phyloP scores from a whole-genome alignment of 2,329 filamentous ascomycete species.

The Lizonia empirigonia region DNA sequence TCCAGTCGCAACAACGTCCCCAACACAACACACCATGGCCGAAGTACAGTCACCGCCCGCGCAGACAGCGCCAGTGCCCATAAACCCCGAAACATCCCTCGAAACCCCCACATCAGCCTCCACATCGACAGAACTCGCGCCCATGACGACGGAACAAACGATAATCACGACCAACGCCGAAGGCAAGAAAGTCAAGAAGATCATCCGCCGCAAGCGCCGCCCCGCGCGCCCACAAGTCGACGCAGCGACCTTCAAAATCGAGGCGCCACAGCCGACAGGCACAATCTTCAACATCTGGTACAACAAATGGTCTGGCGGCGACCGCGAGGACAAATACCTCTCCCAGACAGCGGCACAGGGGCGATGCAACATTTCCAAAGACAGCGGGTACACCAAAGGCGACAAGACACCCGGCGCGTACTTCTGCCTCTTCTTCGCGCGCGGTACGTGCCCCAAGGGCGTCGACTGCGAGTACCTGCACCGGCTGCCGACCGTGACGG shows the following conservation, averaged over 20 bases:
- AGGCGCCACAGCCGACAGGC: conserved; percentile 88
- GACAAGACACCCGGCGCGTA: conserved; percentile 67
- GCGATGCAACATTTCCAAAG: conserved; percentile 83
- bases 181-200: conserved; percentile 80
- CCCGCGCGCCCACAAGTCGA: conserved; percentile 93
- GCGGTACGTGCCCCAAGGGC: conserved; percentile 82
- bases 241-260: conserved; percentile 77
- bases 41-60: conserved; percentile 38
- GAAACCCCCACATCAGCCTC: conserved; percentile 32
- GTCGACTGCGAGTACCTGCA: conserved; percentile 95
- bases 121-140: conserved; percentile 31
- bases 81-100: conserved; percentile 13
- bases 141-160: conserved; percentile 34
- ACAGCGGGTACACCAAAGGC: conserved; percentile 58
- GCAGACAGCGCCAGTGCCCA: conserved; percentile 22
- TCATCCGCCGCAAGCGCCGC: conserved; percentile 86
- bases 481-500: conserved; percentile 81
- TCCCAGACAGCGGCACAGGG: conserved; percentile 81
- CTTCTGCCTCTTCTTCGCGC: conserved; percentile 91
- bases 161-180: conserved; percentile 49
- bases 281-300: conserved; percentile 99
- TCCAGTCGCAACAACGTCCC: neutral
- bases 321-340: conserved; percentile 88
- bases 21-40: conserved; percentile 31
- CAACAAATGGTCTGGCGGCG: conserved; percentile 97